These are phyloP conservation scores for Leccinum aurantiacum DNA, from an alignment of 768 basidiomycete species.

Conservation along the genomic window DNA sequence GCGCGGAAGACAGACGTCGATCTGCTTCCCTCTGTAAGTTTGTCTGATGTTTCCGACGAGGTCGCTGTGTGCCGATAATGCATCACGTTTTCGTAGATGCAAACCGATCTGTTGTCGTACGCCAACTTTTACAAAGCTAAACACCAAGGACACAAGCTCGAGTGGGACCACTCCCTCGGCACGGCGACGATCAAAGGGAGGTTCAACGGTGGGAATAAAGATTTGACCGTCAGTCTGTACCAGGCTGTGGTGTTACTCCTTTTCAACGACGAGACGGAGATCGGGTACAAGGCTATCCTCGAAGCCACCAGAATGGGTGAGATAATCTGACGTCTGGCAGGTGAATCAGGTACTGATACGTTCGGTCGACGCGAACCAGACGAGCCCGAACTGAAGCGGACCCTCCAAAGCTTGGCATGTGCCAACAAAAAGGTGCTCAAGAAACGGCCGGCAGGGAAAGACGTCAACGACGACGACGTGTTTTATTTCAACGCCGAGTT, in stretches of 20 bases:
- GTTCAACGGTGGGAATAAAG: slow-evolving; percentile 73
- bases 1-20: slow-evolving; percentile 49
- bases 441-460: slow-evolving; percentile 76
- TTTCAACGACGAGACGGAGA: slow-evolving; percentile 69
- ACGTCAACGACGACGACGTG: slow-evolving; percentile 71
- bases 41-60: background rate
- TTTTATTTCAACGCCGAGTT: slow-evolving; percentile 86
- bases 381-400: slow-evolving; percentile 70
- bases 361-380: slow-evolving; percentile 42
- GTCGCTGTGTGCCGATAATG: slow-evolving; percentile 9
- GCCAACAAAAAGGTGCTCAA: slow-evolving; percentile 86
- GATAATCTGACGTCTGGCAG: slow-evolving; percentile 23
- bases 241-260: slow-evolving; percentile 85
- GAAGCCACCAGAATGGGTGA: slow-evolving; percentile 70
- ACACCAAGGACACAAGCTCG: slow-evolving; percentile 73
- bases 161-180: slow-evolving; percentile 87
- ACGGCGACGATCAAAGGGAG: slow-evolving; percentile 72
- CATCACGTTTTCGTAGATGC: slow-evolving; percentile 54
- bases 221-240: slow-evolving; percentile 87
- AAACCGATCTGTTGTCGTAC: slow-evolving; percentile 63
- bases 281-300: slow-evolving; percentile 67
- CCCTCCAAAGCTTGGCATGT: slow-evolving; percentile 89
- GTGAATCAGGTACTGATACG: background rate
- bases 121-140: slow-evolving; percentile 71
- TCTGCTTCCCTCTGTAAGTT: slow-evolving; percentile 53